Percentiles rank a stretch among this genome's conserved stretches.
Conservation (phyloP, 805 yeast genomes). For the Barnettozyma botsteinii region DNA sequence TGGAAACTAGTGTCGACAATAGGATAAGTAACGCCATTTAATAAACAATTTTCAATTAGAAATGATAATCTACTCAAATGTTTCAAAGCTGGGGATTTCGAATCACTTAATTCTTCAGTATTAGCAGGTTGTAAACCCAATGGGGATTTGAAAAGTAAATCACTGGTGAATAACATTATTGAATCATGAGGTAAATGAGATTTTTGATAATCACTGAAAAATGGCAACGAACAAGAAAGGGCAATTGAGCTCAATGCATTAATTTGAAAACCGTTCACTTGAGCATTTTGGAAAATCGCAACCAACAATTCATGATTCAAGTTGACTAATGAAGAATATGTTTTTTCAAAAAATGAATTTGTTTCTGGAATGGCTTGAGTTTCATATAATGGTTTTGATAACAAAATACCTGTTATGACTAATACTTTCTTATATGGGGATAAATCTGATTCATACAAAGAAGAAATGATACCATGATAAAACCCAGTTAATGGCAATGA, state of each 20-base stretch:
- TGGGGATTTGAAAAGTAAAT: constrained; percentile 20
- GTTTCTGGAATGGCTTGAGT: constrained; percentile 27
- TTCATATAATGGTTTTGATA: constrained; percentile 31
- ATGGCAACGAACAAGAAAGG: constrained; percentile 18
- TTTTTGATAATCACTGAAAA: constrained; percentile 15
- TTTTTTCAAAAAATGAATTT: constrained; percentile 31
- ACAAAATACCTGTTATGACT: constrained; percentile 36
- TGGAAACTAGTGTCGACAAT: constrained; percentile 14
- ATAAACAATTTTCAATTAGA: constrained; percentile 34
- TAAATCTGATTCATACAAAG: constrained; percentile 28
- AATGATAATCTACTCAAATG: constrained; percentile 45
- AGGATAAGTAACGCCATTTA: constrained; percentile 17
- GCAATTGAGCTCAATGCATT: constrained; percentile 14
- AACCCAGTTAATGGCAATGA: constrained; percentile 35
- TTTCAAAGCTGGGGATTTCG: constrained; percentile 36
- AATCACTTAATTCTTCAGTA: constrained; percentile 2
- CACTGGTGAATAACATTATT: constrained; percentile 15
- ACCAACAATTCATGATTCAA: constrained; percentile 29
- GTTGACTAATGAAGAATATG: constrained; percentile 28
- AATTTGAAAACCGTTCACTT: constrained; percentile 20
- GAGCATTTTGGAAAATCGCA: constrained; percentile 7
- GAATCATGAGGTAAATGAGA: constrained; percentile 17
- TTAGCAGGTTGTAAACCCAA: constrained; percentile 13
- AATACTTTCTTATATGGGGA: constrained; percentile 40
- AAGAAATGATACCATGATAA: constrained; percentile 31